Percentiles rank a stretch among this genome's conserved stretches.
Evolutionary conservation across 2,329 filamentous ascomycete genomes (phyloP).

Genomic region (Plectosphaerella sp.): DNA sequence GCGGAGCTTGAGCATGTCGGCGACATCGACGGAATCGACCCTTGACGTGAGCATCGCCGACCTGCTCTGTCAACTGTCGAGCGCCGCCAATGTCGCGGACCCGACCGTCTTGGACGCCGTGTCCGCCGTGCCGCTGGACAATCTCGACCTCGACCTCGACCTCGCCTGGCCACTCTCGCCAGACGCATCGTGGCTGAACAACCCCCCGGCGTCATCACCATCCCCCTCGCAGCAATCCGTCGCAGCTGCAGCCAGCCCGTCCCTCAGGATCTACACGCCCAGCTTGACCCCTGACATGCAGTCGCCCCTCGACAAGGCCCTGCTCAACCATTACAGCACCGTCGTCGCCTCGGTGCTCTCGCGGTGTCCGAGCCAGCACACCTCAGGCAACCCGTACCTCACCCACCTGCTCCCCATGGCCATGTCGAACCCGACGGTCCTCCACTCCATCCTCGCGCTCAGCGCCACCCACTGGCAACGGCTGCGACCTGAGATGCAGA

Average conservation of each 20-base stretch:
- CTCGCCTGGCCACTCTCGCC: background rate
- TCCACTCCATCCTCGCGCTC: conserved; percentile 26
- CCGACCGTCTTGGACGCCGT: too few species aligned
- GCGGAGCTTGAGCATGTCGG: background rate
- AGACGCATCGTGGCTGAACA: background rate
- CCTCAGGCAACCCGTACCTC: conserved; percentile 23
- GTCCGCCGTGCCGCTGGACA: too few species aligned
- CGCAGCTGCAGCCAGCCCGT: conserved; percentile 16
- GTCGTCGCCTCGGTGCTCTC: conserved; percentile 27
- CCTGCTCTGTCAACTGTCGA: background rate
- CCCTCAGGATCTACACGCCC: conserved; percentile 22
- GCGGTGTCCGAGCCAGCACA: conserved; percentile 13
- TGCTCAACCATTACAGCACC: conserved; percentile 27
- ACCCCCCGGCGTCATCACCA: background rate
- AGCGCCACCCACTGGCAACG: conserved; percentile 29
- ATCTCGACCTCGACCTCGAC: background rate
- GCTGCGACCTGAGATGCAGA: conserved; percentile 22
- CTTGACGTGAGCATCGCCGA: background rate
- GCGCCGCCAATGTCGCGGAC: background rate
- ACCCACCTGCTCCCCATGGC: conserved; percentile 26
- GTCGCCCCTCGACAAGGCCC: conserved; percentile 21
- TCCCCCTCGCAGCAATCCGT: conserved; percentile 16
- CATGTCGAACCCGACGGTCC: conserved; percentile 23
- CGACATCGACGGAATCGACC: background rate
- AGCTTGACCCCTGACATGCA: conserved; percentile 22